phyloP scores from a whole-genome alignment of 768 basidiomycete species.

The Russula sp. region DNA sequence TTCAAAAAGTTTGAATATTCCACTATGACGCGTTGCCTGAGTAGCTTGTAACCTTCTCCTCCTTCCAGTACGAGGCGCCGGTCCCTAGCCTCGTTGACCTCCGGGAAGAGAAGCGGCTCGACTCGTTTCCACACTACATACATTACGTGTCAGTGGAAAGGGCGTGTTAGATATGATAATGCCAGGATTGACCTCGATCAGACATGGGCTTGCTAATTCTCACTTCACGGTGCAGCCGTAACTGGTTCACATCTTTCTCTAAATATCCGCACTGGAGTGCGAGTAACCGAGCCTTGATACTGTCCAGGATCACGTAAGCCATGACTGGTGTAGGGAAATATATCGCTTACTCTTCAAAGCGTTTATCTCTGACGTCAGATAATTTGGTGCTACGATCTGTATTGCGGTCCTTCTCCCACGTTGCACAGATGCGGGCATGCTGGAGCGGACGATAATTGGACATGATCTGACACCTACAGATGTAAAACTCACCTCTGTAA shows the following conservation, averaged over 20 bases:
- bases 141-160: background rate
- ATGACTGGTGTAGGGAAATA: background rate
- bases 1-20: conserved; percentile 4
- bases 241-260: conserved; percentile 8
- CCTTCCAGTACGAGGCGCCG: conserved; percentile 11
- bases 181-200: conserved; percentile 13
- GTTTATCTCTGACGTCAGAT: conserved; percentile 13
- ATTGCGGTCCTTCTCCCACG: conserved; percentile 16
- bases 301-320: conserved; percentile 1
- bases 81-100: conserved; percentile 9
- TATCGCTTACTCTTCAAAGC: conserved; percentile 22
- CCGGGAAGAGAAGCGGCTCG: conserved; percentile 11
- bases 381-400: conserved; percentile 14
- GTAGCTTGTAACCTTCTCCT: background rate
- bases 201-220: conserved; percentile 22
- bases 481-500: conserved; percentile 3
- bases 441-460: background rate
- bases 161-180: background rate
- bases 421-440: conserved; percentile 14
- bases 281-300: conserved; percentile 17
- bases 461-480: background rate
- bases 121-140: conserved; percentile 18
- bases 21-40: background rate
- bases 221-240: conserved; percentile 24
- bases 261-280: conserved; percentile 3